A percentile compares a stretch with the other conserved stretches of the same genome.
phyloP scores from a whole-genome alignment of 116 monocot genomes.

The Cymodocea nodosa region DNA sequence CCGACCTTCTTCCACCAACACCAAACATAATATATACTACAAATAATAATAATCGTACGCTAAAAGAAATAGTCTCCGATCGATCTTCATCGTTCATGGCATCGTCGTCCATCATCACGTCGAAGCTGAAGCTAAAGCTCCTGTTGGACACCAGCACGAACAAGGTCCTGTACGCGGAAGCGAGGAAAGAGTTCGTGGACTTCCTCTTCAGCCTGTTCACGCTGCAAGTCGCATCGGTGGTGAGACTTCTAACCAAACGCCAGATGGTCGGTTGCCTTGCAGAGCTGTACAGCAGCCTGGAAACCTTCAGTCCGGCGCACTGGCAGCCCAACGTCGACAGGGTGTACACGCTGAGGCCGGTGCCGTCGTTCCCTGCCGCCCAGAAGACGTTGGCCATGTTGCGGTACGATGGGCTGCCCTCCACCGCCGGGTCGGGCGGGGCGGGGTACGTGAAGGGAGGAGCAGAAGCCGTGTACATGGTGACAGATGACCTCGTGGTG shows the following conservation, averaged over 20 bases:
- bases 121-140: slow-evolving; percentile 18
- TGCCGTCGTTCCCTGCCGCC: not conserved
- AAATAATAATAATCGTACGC: too few relatives aligned
- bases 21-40: too few relatives aligned
- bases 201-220: slow-evolving; percentile 29
- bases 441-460: not conserved
- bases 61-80: too few relatives aligned
- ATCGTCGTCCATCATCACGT: not conserved
- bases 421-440: not conserved
- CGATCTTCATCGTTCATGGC: not conserved
- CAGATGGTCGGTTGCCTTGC: not conserved
- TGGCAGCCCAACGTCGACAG: not conserved
- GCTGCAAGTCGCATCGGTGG: not conserved
- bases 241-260: not conserved
- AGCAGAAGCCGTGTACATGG: not conserved
- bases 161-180: slow-evolving; percentile 31
- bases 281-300: not conserved
- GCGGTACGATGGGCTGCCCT: not conserved
- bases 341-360: not conserved
- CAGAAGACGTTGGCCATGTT: not conserved
- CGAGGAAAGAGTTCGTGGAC: slow-evolving; percentile 26
- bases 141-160: slow-evolving; percentile 11
- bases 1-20: too few relatives aligned
- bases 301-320: not conserved
- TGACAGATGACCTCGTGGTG: slow-evolving; percentile 3